These are phyloP conservation scores for Uronychia binucleata DNA, from an alignment of 73 alveolate species.

Conservation along the genomic window DNA sequence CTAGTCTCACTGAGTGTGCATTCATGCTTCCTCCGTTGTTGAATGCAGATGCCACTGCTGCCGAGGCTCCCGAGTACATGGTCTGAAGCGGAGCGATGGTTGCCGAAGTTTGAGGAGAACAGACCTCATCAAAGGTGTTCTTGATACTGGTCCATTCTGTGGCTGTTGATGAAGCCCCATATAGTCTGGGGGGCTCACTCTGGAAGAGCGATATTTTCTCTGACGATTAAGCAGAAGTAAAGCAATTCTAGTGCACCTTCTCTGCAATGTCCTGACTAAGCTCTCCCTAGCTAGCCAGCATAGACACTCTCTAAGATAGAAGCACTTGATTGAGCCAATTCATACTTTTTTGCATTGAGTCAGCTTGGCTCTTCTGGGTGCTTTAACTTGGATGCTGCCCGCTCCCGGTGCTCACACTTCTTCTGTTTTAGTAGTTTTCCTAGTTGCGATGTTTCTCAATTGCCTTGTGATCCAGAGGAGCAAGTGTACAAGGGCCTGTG, in stretches of 20 bases:
- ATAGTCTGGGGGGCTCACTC: neutral
- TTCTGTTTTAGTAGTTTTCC: neutral
- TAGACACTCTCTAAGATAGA: neutral
- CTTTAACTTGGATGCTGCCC: neutral
- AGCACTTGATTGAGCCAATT: neutral
- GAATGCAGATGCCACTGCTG: neutral
- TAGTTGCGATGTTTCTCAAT: neutral
- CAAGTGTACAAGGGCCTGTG: neutral
- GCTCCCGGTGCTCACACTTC: neutral
- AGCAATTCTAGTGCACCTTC: too few relatives aligned
- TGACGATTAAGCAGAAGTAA: too few relatives aligned
- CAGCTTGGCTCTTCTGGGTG: neutral
- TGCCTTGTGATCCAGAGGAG: neutral
- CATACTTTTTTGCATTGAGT: neutral
- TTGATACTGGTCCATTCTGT: neutral
- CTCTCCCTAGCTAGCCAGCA: too few relatives aligned
- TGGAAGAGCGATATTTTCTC: too few relatives aligned
- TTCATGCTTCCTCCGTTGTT: neutral
- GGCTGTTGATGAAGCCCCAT: neutral
- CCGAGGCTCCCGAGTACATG: neutral
- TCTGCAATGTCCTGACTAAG: too few relatives aligned
- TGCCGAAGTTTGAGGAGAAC: neutral
- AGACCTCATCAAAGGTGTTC: neutral
- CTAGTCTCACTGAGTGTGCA: neutral
- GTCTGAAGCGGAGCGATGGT: neutral